Base-by-base conservation (phyloP, 2,329 filamentous ascomycete genomes). In the Aspergillus hortae region DNA sequence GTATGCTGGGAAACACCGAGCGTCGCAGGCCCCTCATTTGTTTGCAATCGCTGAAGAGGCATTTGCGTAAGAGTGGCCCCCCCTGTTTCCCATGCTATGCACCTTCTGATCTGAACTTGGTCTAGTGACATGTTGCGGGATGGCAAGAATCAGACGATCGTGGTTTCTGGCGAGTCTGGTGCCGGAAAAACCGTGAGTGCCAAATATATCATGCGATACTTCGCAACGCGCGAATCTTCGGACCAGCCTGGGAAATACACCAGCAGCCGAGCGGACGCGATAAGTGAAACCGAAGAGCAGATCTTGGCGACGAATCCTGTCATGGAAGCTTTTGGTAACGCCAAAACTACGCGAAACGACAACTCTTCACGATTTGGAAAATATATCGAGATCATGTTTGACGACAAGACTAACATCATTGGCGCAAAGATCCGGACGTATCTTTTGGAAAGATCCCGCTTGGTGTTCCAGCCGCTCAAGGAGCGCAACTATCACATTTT, bases 131-230 rank as follows among this genome's bases (percentile, higher is more conserved):
- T 99, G 94, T 77, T 99, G 68, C 88, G 94, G 61, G 94, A 96
- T 76, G 82, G 83, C 63, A 92, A 91, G 74, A 99, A 99, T 75
- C 94, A 99, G 78, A 99, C 94, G 36, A 90, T 99, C 58, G 94
- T 99, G 49, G 94, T 99, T n/a, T 99, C 94, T 33, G 94, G 94
- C 71, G 94, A 99, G 75, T 99, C 94, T 49, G 94, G 94, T 82
- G 94, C 94, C 58, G 94, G 94, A 67, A 99, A 99, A 79, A 99
- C 94, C 4, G 94, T 99, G 71, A 97, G 92, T 74, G 94, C 94
- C 64, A 99, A 99, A 78, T 97, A 99, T 76, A 97, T 99, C 71
- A 99, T 99, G 94, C 86, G 94, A 66, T 99, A 99, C 78, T 99
- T 99, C 74, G 94, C 94, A 57, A 99, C 94, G 41, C 86, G 94